Evolutionary conservation across 352 stramenopile species (phyloP), one percentile per base, ranked within the genome.

Genomic region (Phytophthora kernoviae): DNA sequence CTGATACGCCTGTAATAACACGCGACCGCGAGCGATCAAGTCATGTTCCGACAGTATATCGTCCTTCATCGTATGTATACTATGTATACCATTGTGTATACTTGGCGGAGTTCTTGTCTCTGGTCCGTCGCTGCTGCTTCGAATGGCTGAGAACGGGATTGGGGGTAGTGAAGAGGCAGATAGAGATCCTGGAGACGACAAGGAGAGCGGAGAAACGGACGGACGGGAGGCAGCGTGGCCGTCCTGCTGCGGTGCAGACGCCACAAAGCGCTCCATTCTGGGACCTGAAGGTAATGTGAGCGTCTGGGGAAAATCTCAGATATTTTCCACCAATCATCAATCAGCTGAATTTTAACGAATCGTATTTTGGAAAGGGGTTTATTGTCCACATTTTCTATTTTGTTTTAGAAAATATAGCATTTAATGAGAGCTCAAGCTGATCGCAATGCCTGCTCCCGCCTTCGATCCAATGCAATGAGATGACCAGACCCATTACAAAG

Each of bases 1-100:
- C 48, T 87, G 79, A 49, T 83, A 89, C 15, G 65, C 41, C 5
- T 72, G 64, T 14, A 89, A 54, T 41, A 89, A 46, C 6, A 65
- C 42, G 24, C 61, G 66, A 14, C 79, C 79, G 17, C 79, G 63
- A 9, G 73, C 65, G 20, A 89, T 81, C 18, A 89, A 67, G 42
- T 81, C 58, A 18, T 49, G 46, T 40, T 87, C 65, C 11, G 53
- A 64, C 12, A 70, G 53, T 14, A 66, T 62, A 33, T 54, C 52
- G 5, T 21, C 42, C 22, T 59, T 21, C 3, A 10, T 32, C 21
- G 24, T 7, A 4, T 33, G 9, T 27, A n/a, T n/a, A 44, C 24
- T 42, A 4, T 24, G 20, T 33, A 15, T 32, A 52, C 49, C 12
- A 42, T 30, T 30, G 24, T 30, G 24, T 30, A 45, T n/a, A 20